Conservation (phyloP, 352 stramenopile species). For the Thraustotheca clavata region DNA sequence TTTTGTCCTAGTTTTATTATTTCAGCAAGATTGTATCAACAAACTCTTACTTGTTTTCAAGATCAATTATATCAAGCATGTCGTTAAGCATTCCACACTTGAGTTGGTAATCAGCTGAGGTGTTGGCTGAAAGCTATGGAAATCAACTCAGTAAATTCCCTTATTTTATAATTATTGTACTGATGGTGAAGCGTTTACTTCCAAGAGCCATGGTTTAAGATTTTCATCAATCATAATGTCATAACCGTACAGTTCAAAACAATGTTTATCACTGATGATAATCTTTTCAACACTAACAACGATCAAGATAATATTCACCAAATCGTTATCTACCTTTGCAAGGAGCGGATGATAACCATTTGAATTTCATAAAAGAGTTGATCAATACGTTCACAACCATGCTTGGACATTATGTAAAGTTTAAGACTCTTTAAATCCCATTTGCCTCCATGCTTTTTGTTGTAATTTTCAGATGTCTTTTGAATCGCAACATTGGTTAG, state of each 20-base stretch:
- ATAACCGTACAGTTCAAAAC: slow-evolving; percentile 93
- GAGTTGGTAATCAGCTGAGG: slow-evolving; percentile 86
- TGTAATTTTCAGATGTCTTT: slow-evolving; percentile 92
- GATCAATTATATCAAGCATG: slow-evolving; percentile 91
- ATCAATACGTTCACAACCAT: slow-evolving; percentile 69
- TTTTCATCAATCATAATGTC: slow-evolving; percentile 90
- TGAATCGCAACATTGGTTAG: slow-evolving; percentile 94
- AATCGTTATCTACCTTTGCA: slow-evolving; percentile 47
- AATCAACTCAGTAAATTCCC: no score
- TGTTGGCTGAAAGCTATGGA: slow-evolving; percentile 85
- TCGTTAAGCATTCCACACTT: slow-evolving; percentile 92
- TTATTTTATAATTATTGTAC: slow-evolving; percentile 28
- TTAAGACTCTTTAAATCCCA: slow-evolving; percentile 89
- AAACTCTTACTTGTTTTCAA: slow-evolving; percentile 68
- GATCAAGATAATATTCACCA: slow-evolving; percentile 29
- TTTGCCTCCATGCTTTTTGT: slow-evolving; percentile 88
- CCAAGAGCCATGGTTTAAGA: slow-evolving; percentile 86
- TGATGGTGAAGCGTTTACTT: slow-evolving; percentile 92
- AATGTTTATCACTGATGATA: slow-evolving; percentile 95
- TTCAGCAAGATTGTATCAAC: not conserved
- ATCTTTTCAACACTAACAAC: slow-evolving; percentile 77
- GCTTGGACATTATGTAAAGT: slow-evolving; percentile 86
- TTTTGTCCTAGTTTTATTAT: slow-evolving; percentile 22
- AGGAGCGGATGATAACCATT: slow-evolving; percentile 79
- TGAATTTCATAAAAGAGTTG: slow-evolving; percentile 88